Base-by-base conservation (phyloP, 768 basidiomycete genomes). In the Cystobasidium tubakii region DNA sequence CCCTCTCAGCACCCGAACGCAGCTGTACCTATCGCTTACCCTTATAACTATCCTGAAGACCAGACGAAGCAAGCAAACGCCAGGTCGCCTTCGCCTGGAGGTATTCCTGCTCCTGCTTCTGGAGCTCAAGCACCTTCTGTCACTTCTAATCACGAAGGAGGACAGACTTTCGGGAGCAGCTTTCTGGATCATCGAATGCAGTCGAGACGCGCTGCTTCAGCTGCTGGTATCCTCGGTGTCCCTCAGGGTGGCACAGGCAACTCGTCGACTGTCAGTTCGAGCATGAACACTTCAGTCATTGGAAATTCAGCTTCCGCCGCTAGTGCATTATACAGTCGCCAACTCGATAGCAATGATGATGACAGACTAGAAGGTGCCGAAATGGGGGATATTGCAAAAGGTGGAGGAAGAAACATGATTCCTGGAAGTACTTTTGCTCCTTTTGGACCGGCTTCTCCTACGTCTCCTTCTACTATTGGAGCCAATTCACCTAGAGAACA, bases 381-480 rank as follows among this genome's bases (percentile, higher is more conserved):
- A 60, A 12, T 12, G 29, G 23, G 23, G 6, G 57, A 34, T 7
- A 12, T 6, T 21, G 4, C 6, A 9, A 6, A 60, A 12, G 33
- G 63, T 39, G 63, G 10, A 42, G 7, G 36, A 46, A 65, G 15
- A 42, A 42, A 27, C 15, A 3, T 19, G 9, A 9, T 42, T 12
- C 63, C 63, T 3, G 43, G 63, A 27, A 76, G 74, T 67, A 77
- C 72, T 57, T 78, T 63, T 66, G 77, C 69, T 19, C 65, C 55
- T 55, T 74, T 69, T 46, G 64, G 34, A 9, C 67, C 57, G 1
- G 44, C 60, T 29, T 54, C 43, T n/a, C 36, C n/a, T 43, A 55
- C 31, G 6, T 34, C 39, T 65, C 46, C 66, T 3, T n/a, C 39
- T 33, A 53, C 66, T 10, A 43, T 44, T 43, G 46, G 46, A 25